Evolutionary conservation across 441 rosid species (phyloP).

Genomic region (Mallotus japonicus): DNA sequence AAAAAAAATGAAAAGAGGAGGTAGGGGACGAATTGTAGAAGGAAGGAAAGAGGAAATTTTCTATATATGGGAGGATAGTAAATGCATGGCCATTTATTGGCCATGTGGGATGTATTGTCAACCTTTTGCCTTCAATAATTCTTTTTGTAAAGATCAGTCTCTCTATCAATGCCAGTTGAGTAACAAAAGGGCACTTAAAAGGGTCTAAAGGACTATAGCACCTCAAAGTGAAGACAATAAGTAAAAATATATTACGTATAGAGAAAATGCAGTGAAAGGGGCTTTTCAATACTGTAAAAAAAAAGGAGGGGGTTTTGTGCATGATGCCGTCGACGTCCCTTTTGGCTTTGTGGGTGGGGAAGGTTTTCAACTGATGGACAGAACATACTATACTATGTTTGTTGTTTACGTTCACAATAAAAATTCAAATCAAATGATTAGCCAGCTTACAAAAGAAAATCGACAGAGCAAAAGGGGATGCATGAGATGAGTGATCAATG

Average conservation of each 20-base stretch:
- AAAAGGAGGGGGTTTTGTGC: neutral
- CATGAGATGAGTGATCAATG: neutral
- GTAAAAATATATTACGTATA: constrained; percentile 4
- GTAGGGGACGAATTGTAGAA: neutral
- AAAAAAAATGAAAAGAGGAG: neutral
- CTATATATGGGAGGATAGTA: constrained; percentile 9
- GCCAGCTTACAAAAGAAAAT: neutral
- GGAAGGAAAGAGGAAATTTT: neutral
- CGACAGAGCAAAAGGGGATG: constrained; percentile 2
- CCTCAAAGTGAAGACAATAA: neutral
- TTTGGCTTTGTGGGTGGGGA: constrained; percentile 16
- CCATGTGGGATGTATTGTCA: constrained; percentile 32
- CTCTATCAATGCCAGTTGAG: neutral
- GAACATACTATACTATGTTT: constrained; percentile 30
- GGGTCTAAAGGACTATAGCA: neutral
- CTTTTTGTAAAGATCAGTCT: constrained; percentile 24
- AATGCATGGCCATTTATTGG: constrained; percentile 23
- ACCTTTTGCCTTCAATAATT: constrained; percentile 35
- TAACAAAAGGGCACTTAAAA: neutral
- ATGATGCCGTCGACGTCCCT: constrained; percentile 24
- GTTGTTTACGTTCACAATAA: constrained; percentile 15
- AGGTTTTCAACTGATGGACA: constrained; percentile 33
- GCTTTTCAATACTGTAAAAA: constrained; percentile 16
- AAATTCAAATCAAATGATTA: constrained; percentile 49
- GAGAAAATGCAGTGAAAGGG: constrained; percentile 19